Percentiles rank a stretch among this genome's conserved stretches.
Conservation (phyloP, 331 rosid genomes). For the Spiraea crenata region DNA sequence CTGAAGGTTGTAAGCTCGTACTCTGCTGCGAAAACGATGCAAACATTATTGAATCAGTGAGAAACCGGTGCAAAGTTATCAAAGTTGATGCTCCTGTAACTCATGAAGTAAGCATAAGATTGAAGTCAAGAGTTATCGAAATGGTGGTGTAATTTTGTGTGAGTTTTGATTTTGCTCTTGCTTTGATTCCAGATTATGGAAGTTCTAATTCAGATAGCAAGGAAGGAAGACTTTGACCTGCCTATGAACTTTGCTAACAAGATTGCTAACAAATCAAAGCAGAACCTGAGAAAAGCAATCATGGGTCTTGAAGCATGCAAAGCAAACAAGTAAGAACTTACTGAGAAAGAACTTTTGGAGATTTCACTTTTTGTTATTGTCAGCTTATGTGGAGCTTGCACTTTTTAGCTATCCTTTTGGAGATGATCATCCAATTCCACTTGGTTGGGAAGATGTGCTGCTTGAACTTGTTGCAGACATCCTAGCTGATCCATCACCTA, state of each 20-base stretch:
- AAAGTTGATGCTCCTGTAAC: slow-evolving; percentile 59
- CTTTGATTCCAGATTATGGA: slow-evolving; percentile 53
- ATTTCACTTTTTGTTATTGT: not conserved
- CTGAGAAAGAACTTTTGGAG: not conserved
- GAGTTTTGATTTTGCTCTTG: not conserved
- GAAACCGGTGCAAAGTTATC: slow-evolving; percentile 51
- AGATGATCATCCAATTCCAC: slow-evolving; percentile 78
- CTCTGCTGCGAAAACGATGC: slow-evolving; percentile 73
- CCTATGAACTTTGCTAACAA: slow-evolving; percentile 63
- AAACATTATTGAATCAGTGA: slow-evolving; percentile 54
- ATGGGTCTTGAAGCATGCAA: slow-evolving; percentile 92
- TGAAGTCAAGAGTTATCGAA: not conserved
- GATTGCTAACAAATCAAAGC: slow-evolving; percentile 72
- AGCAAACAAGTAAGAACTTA: slow-evolving; percentile 70
- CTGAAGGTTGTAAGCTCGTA: slow-evolving; percentile 65
- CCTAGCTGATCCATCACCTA: slow-evolving; percentile 62
- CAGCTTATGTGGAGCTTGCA: slow-evolving; percentile 27
- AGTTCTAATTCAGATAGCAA: slow-evolving; percentile 68
- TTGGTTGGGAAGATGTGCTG: slow-evolving; percentile 78
- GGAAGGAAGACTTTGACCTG: slow-evolving; percentile 66
- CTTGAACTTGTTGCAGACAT: slow-evolving; percentile 69
- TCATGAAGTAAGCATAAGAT: slow-evolving; percentile 56
- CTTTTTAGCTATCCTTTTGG: slow-evolving; percentile 71
- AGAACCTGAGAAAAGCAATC: slow-evolving; percentile 77
- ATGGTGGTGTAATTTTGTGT: not conserved